Base-by-base conservation (phyloP, 768 basidiomycete genomes). In the Amanita thiersii region DNA sequence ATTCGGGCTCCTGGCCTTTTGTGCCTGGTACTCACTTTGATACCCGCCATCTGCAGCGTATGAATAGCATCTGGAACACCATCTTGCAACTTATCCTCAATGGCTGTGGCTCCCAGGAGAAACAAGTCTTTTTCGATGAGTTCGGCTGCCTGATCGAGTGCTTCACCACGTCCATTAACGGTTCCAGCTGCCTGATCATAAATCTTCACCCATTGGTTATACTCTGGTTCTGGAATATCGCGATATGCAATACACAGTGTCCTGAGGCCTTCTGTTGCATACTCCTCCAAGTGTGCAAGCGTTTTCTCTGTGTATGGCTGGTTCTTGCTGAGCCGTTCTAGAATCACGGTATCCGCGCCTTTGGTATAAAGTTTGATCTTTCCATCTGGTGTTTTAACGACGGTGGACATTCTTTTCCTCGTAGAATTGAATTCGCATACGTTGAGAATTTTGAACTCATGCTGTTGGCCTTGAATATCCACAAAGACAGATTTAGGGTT, bases 381-480 rank as follows among this genome's bases (percentile, higher is more conserved):
- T 35, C 94, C 92, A 49, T 90, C 81, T 0, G 93, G 85, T 18
- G 76, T 72, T 17, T 91, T 79, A 23, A 99, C 75, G 51, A 99
- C 64, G 1, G 93, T 94, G 19, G 96, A 98, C 96, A 99, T 98
- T 45, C 96, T 77, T 56, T 99, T 98, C 38, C 96, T 77, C 3
- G 91, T 89, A 17, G 91, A 96, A 57, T 98, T 98, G 73, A 99
- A 99, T 64, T 98, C 96, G 74, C 93, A 96, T 32, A 99, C 85
- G 55, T 98, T 98, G 45, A 99, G 62, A 43, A 98, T 77, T 55
- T 97, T 79, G 56, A 81, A 98, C 57, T 98, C 91, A 43, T 77
- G 73, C 0, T 70, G 63, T 41, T 68, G 61, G 14, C 89, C 91
- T 37, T 74, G 68, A 43, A 93, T 69, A 29, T 86, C 82, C 40